Evolutionary conservation across 257 asterid genomes (phyloP).

Genomic region (Ophiorrhiza pumila): DNA sequence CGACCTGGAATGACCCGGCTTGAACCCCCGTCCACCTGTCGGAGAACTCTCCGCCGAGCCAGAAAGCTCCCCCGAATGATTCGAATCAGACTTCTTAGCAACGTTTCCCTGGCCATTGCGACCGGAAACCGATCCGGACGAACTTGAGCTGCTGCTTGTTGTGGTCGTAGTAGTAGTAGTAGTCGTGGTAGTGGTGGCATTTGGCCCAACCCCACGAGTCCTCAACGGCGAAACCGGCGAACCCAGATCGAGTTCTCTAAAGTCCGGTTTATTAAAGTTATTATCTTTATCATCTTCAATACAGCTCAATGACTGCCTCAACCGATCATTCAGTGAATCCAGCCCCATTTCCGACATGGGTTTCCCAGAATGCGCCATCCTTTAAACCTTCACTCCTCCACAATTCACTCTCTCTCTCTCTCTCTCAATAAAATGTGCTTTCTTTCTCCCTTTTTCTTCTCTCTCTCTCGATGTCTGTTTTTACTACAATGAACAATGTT

Average conservation of each 20-base stretch:
- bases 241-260: slow-evolving; percentile 68
- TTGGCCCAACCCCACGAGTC: slow-evolving; percentile 14
- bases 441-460: not conserved
- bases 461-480: not conserved
- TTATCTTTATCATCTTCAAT: slow-evolving; percentile 26
- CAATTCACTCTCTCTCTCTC: slow-evolving; percentile 12
- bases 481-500: not conserved
- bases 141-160: slow-evolving; percentile 68
- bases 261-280: slow-evolving; percentile 68
- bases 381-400: slow-evolving; percentile 8
- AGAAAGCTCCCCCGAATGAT: slow-evolving; percentile 73
- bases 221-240: slow-evolving; percentile 71
- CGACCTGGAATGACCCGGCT: slow-evolving; percentile 55
- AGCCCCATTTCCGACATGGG: slow-evolving; percentile 32
- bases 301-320: slow-evolving; percentile 34
- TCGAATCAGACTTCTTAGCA: slow-evolving; percentile 41
- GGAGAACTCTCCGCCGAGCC: slow-evolving; percentile 44
- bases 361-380: slow-evolving; percentile 47
- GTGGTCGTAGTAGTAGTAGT: slow-evolving; percentile 20
- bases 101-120: slow-evolving; percentile 34
- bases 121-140: slow-evolving; percentile 81
- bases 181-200: not conserved
- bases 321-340: slow-evolving; percentile 52
- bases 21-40: slow-evolving; percentile 20
- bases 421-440: slow-evolving; percentile 4